phyloP scores from a whole-genome alignment of 805 yeast species.

The Candida chauliodis region DNA sequence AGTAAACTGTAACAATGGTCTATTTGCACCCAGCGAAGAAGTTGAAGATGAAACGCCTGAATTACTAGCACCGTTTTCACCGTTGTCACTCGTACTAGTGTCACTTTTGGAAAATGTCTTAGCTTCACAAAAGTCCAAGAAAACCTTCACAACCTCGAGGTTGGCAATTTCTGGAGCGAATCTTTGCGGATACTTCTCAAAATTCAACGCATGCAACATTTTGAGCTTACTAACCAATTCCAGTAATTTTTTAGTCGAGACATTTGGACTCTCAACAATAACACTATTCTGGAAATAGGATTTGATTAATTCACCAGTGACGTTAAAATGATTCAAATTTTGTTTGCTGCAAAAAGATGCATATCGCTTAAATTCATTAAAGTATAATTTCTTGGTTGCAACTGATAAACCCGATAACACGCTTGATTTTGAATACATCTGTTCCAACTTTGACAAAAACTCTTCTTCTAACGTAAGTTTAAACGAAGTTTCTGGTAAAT shows the following conservation, averaged over 20 bases:
- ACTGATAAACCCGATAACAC: conserved; percentile 7
- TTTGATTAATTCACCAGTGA: conserved; percentile 8
- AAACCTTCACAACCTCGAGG: conserved; percentile 7
- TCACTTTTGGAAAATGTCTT: neutral
- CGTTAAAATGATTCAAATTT: conserved; percentile 9
- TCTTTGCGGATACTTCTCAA: conserved; percentile 6
- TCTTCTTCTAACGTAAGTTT: conserved; percentile 1
- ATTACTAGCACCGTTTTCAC: conserved; percentile 2
- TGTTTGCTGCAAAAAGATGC: conserved; percentile 9
- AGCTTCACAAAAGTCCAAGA: conserved; percentile 5
- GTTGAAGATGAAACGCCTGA: conserved; percentile 8
- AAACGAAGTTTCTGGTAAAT: neutral
- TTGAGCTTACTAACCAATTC: conserved; percentile 9
- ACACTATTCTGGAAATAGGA: conserved; percentile 3
- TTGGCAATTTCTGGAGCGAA: conserved; percentile 3
- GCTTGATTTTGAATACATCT: conserved; percentile 6
- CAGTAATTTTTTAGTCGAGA: conserved; percentile 7
- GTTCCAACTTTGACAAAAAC: conserved; percentile 5
- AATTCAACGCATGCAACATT: conserved; percentile 8
- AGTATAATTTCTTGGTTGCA: conserved; percentile 7
- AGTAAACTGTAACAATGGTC: conserved; percentile 2
- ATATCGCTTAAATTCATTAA: conserved; percentile 10
- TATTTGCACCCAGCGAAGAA: conserved; percentile 6
- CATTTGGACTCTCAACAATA: conserved; percentile 3
- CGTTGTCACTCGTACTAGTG: conserved; percentile 5